Base-by-base conservation (phyloP, 2,329 filamentous ascomycete species). In the Penicillium sp. region DNA sequence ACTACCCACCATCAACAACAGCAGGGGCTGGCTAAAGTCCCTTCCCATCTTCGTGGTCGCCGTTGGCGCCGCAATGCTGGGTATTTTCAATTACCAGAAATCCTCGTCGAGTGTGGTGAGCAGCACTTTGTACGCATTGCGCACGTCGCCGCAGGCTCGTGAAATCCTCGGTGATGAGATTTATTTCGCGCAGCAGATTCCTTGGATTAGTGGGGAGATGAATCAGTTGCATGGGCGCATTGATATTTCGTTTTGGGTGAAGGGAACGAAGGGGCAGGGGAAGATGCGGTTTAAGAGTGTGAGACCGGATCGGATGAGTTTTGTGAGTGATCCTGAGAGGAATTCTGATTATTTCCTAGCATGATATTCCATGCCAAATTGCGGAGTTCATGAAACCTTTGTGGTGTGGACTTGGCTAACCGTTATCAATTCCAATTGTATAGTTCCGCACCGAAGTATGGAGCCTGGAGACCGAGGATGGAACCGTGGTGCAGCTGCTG, bases 71-170 rank as follows among this genome's bases (percentile, higher is more conserved):
- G 90, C 89, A 68, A 89, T 89, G 68, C 81, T 96, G 63, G 92
- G 90, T 69, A 97, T 99, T 79, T 98, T 99, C 90, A 99, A 99
- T 85, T 98, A 99, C 86, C 94, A 99, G 78, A 97, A 97, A 79
- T 88, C 89, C 60, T 92, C 91, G n/a, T 92, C 89, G 28, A 91
- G 91, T 58, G 86, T 94, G 33, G 91, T 97, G n/a, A 88, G 88
- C 59, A 92, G 91, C 59, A 95, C 93, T 4, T 86, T 99, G 30
- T 99, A 98, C 83, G 91, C 94, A 1, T 86, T 99, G 66, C 91
- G 95, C 66, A 96, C 91, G 2, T 92, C 90, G 60, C 81, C 86
- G 2, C 80, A 83, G 62, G 95, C 93, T 50, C 88, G 93, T 72
- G 88, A 88, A 60, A 81, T 89, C 50, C 86, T 99, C 30, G 95